These are phyloP conservation scores for Paspalum notatum DNA, from an alignment of 176 grass and related monocot genomes.

Conservation along the genomic window DNA sequence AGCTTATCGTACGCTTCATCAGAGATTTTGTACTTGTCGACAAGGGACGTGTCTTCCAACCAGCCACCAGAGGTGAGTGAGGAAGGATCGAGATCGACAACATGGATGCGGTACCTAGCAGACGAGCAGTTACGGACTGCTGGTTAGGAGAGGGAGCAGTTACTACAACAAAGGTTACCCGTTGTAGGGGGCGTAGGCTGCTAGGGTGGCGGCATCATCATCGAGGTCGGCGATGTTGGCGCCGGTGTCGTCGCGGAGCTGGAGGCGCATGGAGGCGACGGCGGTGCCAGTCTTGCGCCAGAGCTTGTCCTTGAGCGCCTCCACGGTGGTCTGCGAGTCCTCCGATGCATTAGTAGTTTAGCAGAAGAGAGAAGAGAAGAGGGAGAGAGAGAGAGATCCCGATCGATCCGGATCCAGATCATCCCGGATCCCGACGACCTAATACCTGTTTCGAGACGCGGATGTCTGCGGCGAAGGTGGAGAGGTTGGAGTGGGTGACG, in stretches of 20 bases:
- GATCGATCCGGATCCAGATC: not conserved
- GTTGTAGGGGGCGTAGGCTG: slow-evolving; percentile 71
- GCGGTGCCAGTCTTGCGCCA: slow-evolving; percentile 87
- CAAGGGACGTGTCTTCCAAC: slow-evolving; percentile 97
- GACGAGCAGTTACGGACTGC: no score
- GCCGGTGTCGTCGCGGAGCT: slow-evolving; percentile 78
- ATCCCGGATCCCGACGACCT: not conserved
- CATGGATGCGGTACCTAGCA: slow-evolving; percentile 61
- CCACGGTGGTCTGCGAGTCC: slow-evolving; percentile 58
- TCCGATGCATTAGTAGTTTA: not conserved
- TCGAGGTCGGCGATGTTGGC: slow-evolving; percentile 71
- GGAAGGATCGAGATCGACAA: slow-evolving; percentile 86
- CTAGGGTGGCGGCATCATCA: slow-evolving; percentile 58
- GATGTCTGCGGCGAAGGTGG: slow-evolving; percentile 74
- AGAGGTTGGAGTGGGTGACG: slow-evolving; percentile 87
- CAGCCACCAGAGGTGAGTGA: slow-evolving; percentile 90
- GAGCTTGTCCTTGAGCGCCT: slow-evolving; percentile 86
- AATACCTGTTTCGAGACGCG: slow-evolving; percentile 73
- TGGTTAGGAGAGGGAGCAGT: no score
- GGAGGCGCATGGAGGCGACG: slow-evolving; percentile 70
- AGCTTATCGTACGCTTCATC: slow-evolving; percentile 91
- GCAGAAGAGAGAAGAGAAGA: not conserved
- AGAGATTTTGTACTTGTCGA: slow-evolving; percentile 90
- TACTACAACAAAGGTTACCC: slow-evolving; percentile 54
- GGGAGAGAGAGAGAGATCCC: not conserved